These are phyloP conservation scores for Nyctanthes arbortristis DNA, from an alignment of 257 asterid genomes.

Conservation along the genomic window DNA sequence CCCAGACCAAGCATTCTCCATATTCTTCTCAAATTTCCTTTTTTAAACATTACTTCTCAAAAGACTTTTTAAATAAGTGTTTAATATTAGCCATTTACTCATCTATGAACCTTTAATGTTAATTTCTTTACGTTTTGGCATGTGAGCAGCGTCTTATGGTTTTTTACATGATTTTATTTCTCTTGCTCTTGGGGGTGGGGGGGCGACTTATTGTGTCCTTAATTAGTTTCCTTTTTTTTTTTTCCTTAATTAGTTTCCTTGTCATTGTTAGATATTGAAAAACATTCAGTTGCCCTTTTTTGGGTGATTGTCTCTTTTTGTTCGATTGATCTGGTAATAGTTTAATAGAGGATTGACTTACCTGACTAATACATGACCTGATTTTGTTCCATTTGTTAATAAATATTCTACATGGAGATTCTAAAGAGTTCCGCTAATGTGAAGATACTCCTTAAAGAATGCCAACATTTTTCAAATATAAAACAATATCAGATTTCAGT, in stretches of 20 bases:
- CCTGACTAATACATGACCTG: neutral
- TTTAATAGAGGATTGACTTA: neutral
- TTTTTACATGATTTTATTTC: neutral
- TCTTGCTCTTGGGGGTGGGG: neutral
- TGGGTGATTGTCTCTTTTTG: neutral
- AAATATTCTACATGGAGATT: neutral
- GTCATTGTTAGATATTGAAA: neutral
- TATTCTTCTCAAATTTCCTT: neutral
- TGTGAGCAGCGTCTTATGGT: neutral
- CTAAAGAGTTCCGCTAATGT: neutral
- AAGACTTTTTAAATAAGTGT: too few species aligned
- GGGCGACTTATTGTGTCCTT: too few species aligned
- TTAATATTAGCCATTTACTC: too few species aligned
- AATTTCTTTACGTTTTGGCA: neutral
- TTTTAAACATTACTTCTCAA: neutral
- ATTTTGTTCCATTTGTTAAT: neutral
- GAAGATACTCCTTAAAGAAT: neutral
- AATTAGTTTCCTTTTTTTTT: neutral
- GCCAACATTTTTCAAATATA: neutral
- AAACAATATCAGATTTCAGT: neutral
- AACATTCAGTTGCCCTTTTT: neutral
- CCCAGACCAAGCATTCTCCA: too few species aligned
- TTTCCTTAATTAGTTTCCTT: neutral
- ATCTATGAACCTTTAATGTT: neutral
- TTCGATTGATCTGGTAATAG: neutral